Base-by-base conservation (phyloP, 805 yeast genomes). In the Metschnikowia santaceciliae region DNA sequence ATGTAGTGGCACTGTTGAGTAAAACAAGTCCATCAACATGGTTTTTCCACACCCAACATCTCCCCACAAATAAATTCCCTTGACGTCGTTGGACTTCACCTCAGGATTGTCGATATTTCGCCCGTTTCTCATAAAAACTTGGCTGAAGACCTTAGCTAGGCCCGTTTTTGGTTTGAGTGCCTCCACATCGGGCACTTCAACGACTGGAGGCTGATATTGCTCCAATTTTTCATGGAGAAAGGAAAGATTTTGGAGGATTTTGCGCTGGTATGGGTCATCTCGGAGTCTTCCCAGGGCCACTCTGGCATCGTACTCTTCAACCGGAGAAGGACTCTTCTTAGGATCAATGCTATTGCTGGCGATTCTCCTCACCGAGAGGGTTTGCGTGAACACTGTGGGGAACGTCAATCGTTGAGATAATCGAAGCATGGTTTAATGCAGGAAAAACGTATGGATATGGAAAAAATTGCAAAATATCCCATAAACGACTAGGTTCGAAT, bases 41-140 rank as follows among this genome's bases (percentile, higher is more conserved):
- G 99, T 94, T 65, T 94, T 92, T 3, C 99, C 99, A 68, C 98
- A 91, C 1, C 99, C 99, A 40, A 94, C 99, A 67, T 94, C 98
- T 20, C 99, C 99, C 68, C 88, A 94, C 32, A 94, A 75, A 62
- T 94, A 94, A 6, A 94, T 86, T 4, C 99, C 99, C 57, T 79
- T 96, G 13, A 84, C 74, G 2, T 60, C 60, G 17, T 67, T 67
- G 30, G 68, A 73, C 40, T 62, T 46, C 23, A 53, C 48, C 5
- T 48, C 67, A 7, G 54, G 34, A 22, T 46, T 50, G 3, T 32
- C 26, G 10, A 26, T 42, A 6, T 11, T n/a, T 6, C 35, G 15
- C 8, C 44, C 19, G 5, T 38, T 41, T 4, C 46, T 34, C 20
- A 45, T 30, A 14, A 55, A 46, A 15, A 55, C 8, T 4, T 52